Conservation (phyloP, 495 filamentous ascomycete genomes). For the Penicillium cataractarum region DNA sequence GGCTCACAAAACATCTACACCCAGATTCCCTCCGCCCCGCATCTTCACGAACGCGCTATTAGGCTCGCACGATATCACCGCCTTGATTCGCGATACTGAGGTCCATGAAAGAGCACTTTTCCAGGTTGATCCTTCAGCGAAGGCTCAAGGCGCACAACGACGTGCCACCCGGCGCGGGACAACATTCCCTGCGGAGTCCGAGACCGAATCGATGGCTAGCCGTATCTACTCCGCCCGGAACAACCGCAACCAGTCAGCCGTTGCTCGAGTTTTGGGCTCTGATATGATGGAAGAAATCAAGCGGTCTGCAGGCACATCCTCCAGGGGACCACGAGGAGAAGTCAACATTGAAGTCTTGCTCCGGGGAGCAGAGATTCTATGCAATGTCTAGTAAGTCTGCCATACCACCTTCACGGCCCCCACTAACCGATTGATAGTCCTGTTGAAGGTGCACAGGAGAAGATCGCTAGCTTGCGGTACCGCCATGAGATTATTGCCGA, state of each 20-base stretch:
- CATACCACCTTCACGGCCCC: background rate
- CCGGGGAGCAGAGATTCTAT: constrained; percentile 87
- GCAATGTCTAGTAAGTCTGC: constrained; percentile 73
- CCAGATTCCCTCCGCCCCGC: constrained; percentile 85
- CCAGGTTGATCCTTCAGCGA: constrained; percentile 72
- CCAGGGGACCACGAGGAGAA: constrained; percentile 58
- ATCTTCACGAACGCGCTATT: constrained; percentile 95
- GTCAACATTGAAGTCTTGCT: constrained; percentile 87
- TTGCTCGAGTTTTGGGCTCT: constrained; percentile 84
- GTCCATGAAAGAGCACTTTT: constrained; percentile 94
- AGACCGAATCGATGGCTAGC: constrained; percentile 51
- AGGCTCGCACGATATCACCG: constrained; percentile 85
- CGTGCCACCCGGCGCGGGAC: constrained; percentile 54
- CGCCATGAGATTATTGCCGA: constrained; percentile 72
- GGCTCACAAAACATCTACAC: constrained; percentile 9
- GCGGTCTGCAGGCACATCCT: constrained; percentile 52
- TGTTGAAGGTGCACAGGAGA: constrained; percentile 79
- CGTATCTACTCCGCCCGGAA: constrained; percentile 55
- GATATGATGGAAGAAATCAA: constrained; percentile 85
- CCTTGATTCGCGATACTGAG: constrained; percentile 94
- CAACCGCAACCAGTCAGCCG: constrained; percentile 77
- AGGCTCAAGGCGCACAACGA: constrained; percentile 41
- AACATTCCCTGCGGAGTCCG: constrained; percentile 44
- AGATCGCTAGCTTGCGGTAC: constrained; percentile 70
- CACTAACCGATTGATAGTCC: constrained; percentile 50